Percentiles rank a stretch among this genome's conserved stretches.
These are phyloP conservation scores for Cercospora sojina DNA, from an alignment of 2,329 filamentous ascomycete genomes.

Conservation along the genomic window DNA sequence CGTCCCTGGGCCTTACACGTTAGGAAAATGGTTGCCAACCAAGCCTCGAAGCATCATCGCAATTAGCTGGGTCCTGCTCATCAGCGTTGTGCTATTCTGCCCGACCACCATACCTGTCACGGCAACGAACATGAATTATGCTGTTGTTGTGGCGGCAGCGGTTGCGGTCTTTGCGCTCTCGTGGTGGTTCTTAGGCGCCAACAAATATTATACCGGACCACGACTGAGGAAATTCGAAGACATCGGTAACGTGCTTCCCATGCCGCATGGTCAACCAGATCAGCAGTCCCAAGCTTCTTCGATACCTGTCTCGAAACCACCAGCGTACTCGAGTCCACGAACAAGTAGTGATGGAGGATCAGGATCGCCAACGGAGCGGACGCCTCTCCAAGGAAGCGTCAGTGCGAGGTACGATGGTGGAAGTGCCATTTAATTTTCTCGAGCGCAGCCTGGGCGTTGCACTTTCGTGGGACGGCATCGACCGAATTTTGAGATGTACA, in stretches of 20 bases:
- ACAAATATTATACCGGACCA: slow-evolving; percentile 59
- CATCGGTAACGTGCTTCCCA: not conserved
- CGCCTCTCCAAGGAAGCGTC: not conserved
- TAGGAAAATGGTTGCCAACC: slow-evolving; percentile 48
- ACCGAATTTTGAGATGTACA: not conserved
- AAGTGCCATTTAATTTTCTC: not conserved
- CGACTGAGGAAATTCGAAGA: slow-evolving; percentile 54
- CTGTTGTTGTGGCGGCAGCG: slow-evolving; percentile 46
- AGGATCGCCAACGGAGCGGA: not conserved
- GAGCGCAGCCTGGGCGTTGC: not conserved
- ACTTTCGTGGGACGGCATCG: not conserved
- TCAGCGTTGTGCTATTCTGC: slow-evolving; percentile 60
- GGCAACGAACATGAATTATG: slow-evolving; percentile 50
- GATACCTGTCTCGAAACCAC: not conserved
- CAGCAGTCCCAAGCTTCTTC: not conserved
- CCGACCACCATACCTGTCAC: slow-evolving; percentile 47
- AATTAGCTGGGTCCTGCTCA: slow-evolving; percentile 62
- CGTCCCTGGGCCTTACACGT: slow-evolving; percentile 29
- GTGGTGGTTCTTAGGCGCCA: slow-evolving; percentile 44
- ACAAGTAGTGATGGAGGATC: not conserved
- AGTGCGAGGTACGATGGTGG: not conserved
- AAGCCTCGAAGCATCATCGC: slow-evolving; percentile 50
- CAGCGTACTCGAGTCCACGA: not conserved
- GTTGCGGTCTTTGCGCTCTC: slow-evolving; percentile 51
- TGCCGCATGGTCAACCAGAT: not conserved